phyloP scores from a whole-genome alignment of 805 yeast species.

The Ogataea glucozyma region DNA sequence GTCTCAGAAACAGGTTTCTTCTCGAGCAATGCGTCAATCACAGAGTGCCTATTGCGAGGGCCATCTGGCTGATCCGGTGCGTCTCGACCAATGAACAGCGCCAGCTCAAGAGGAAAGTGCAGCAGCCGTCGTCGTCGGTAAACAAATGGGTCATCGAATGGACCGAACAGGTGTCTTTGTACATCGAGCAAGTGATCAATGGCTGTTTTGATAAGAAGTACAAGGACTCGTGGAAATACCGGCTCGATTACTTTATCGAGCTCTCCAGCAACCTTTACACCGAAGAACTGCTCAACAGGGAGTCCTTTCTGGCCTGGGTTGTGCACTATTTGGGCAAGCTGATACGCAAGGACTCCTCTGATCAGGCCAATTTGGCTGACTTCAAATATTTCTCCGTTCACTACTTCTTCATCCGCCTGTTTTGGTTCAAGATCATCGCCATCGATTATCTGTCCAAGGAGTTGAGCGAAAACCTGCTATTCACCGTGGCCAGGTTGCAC shows the following conservation, averaged over 20 bases:
- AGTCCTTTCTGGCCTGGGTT: constrained; percentile 62
- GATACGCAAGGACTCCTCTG: constrained; percentile 16
- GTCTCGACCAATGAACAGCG: constrained; percentile 78
- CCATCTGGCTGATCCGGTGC: constrained; percentile 89
- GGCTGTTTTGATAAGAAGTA: constrained; percentile 35
- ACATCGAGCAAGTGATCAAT: constrained; percentile 50
- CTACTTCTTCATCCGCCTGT: constrained; percentile 57
- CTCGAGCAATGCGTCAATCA: constrained; percentile 71
- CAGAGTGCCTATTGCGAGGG: constrained; percentile 73
- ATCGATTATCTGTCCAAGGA: constrained; percentile 63
- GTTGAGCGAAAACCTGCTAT: constrained; percentile 58
- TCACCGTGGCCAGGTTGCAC: constrained; percentile 21
- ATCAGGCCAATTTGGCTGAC: constrained; percentile 24
- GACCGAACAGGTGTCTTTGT: constrained; percentile 80
- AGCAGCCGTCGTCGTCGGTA: constrained; percentile 40
- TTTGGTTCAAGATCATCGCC: constrained; percentile 68
- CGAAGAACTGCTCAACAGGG: constrained; percentile 65
- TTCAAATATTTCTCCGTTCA: constrained; percentile 31
- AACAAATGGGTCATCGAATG: constrained; percentile 78
- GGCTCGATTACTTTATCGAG: constrained; percentile 59
- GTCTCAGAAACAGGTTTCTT: constrained; percentile 70
- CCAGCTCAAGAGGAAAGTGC: constrained; percentile 51
- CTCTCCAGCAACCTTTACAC: constrained; percentile 66
- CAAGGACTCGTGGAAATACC: constrained; percentile 45
- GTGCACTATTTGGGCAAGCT: constrained; percentile 47